Evolutionary conservation across 2,329 filamentous ascomycete species (phyloP).

Genomic region (Talaromyces albobiverticillius): DNA sequence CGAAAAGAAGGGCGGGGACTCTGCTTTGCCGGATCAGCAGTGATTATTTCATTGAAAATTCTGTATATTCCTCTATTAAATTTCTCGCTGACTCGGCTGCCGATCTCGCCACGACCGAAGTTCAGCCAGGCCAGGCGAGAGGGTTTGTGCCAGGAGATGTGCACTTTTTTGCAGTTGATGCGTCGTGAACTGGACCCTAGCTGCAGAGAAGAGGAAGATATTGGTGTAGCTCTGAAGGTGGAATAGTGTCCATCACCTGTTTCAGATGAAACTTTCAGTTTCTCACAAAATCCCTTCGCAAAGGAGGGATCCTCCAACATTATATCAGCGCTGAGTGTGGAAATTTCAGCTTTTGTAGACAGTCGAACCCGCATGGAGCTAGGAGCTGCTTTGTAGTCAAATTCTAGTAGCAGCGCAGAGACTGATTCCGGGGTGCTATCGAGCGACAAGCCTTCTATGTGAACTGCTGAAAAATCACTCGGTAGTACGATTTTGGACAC

Average conservation of each 20-base stretch:
- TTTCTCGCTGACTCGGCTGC: conserved; percentile 19
- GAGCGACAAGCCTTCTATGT: conserved; percentile 19
- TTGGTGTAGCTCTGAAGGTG: conserved; percentile 3
- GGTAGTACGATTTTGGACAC: conserved; percentile 24
- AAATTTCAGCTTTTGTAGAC: no score
- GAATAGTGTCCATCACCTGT: no score
- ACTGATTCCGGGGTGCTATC: conserved; percentile 17
- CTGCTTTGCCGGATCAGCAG: no score
- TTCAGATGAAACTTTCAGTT: no score
- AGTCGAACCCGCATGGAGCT: not conserved
- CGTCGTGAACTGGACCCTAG: no score
- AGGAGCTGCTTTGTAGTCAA: not conserved
- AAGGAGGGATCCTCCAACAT: not conserved
- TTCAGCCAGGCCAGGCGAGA: conserved; percentile 21
- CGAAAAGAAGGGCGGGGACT: no score
- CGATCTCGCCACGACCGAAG: conserved; percentile 22
- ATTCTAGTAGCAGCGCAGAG: conserved; percentile 1
- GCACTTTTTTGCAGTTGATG: conserved; percentile 22
- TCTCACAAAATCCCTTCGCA: not conserved
- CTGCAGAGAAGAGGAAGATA: not conserved
- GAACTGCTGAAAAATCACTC: conserved; percentile 23
- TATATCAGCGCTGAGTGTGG: not conserved
- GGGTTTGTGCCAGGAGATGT: conserved; percentile 26
- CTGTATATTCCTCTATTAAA: conserved; percentile 22
- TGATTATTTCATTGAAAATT: no score